Percentiles rank a stretch among this genome's conserved stretches.
phyloP scores from a whole-genome alignment of 2,329 filamentous ascomycete species.

The Colletotrichum echinochloae region DNA sequence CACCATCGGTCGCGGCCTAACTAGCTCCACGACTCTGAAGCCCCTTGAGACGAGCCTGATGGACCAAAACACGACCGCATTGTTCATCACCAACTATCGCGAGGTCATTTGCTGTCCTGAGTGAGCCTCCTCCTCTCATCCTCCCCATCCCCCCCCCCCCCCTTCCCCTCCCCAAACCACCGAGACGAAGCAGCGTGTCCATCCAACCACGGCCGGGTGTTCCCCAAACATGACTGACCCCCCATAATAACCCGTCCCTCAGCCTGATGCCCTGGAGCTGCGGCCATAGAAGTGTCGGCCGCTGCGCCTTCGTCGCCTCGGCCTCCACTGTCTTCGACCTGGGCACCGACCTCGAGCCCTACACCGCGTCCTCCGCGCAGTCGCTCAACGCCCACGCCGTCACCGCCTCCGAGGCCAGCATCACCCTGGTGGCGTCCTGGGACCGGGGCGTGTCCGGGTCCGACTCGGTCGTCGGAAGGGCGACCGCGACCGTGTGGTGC shows the following conservation, averaged over 20 bases:
- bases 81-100: not conserved
- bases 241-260: not conserved
- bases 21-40: not conserved
- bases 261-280: not conserved
- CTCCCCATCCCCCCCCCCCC: too few species aligned
- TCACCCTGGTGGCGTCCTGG: not conserved
- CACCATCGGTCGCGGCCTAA: not conserved
- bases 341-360: not conserved
- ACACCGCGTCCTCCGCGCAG: not conserved
- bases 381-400: not conserved
- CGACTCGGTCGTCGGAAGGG: not conserved
- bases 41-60: too few species aligned
- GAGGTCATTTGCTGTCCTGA: constrained; percentile 15
- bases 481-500: constrained; percentile 8
- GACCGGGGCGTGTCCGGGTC: too few species aligned
- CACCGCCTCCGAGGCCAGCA: not conserved
- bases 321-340: not conserved
- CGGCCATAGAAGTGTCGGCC: too few species aligned
- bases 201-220: too few species aligned
- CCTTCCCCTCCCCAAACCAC: too few species aligned
- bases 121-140: not conserved
- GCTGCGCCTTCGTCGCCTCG: not conserved
- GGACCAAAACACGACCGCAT: not conserved
- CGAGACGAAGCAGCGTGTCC: too few species aligned
- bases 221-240: too few species aligned